Percentiles rank a stretch among this genome's conserved stretches.
Conservation (phyloP, 1,284 basidiomycete species). For the Pholiota adiposa region DNA sequence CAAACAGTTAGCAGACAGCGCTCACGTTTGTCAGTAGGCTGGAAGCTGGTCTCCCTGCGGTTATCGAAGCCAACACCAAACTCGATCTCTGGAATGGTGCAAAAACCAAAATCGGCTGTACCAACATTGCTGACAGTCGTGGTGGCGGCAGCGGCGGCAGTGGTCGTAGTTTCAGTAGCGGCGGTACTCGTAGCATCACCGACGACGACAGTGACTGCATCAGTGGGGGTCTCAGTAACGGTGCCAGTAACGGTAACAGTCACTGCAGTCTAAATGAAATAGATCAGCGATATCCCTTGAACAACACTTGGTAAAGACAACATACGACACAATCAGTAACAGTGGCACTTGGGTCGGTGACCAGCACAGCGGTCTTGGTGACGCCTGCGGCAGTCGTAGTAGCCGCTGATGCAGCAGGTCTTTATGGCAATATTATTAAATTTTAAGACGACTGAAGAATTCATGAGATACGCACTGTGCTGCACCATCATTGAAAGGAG, state of each 20-base stretch:
- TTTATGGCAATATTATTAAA: background rate
- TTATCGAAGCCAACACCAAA: conserved; percentile 63
- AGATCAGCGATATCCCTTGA: background rate
- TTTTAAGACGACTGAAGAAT: background rate
- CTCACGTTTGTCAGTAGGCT: conserved; percentile 49
- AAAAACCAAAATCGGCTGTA: conserved; percentile 55
- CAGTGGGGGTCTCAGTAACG: conserved; percentile 27
- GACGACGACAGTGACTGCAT: conserved; percentile 35
- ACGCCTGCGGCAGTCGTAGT: conserved; percentile 23
- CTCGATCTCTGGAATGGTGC: conserved; percentile 60
- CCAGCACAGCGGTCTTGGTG: conserved; percentile 18
- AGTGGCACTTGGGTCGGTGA: conserved; percentile 9
- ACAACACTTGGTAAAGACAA: background rate
- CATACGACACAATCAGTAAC: conserved; percentile 27
- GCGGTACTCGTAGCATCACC: conserved; percentile 28
- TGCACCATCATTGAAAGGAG: conserved; percentile 43
- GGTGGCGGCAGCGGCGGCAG: conserved; percentile 29
- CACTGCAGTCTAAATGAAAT: conserved; percentile 28
- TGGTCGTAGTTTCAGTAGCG: conserved; percentile 32
- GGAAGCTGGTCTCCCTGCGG: conserved; percentile 60
- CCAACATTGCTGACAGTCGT: conserved; percentile 28
- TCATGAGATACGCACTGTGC: conserved; percentile 20
- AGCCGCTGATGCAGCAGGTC: background rate
- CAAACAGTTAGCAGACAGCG: conserved; percentile 26
- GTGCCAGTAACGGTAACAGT: conserved; percentile 38